These are phyloP conservation scores for Fusarium decemcellulare DNA, from an alignment of 2,329 filamentous ascomycete genomes.

Conservation along the genomic window DNA sequence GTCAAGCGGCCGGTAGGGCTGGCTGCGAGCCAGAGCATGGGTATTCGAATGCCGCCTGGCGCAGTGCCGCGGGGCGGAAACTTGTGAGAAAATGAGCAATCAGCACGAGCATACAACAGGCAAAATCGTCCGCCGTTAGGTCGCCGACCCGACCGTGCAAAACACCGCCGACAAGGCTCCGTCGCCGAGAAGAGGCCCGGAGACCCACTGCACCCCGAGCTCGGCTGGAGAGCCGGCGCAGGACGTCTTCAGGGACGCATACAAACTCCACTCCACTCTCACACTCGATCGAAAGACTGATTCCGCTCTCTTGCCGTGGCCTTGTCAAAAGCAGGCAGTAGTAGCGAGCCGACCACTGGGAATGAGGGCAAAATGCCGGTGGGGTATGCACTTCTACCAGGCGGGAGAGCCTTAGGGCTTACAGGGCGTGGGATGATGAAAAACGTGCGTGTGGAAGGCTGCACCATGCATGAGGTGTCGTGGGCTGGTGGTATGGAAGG, in stretches of 20 bases:
- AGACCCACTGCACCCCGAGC: slow-evolving; percentile 6
- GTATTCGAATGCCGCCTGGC: slow-evolving; percentile 71
- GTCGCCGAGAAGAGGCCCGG: slow-evolving; percentile 20
- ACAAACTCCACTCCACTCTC: slow-evolving; percentile 5
- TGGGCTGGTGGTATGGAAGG: slow-evolving; percentile 3
- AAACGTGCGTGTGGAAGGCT: slow-evolving; percentile 14
- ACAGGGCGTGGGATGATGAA: slow-evolving; percentile 37
- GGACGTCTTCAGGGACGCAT: not conserved
- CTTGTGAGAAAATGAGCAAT: slow-evolving; percentile 42
- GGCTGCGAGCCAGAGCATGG: slow-evolving; percentile 51
- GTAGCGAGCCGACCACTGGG: slow-evolving; percentile 22
- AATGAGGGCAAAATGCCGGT: slow-evolving; percentile 16
- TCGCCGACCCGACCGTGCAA: slow-evolving; percentile 22
- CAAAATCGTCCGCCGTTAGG: slow-evolving; percentile 2
- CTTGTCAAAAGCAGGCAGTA: slow-evolving; percentile 4
- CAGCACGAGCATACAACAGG: slow-evolving; percentile 2
- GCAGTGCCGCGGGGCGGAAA: slow-evolving; percentile 51
- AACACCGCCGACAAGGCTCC: slow-evolving; percentile 6
- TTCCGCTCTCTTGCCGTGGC: slow-evolving; percentile 13
- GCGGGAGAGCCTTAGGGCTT: slow-evolving; percentile 43
- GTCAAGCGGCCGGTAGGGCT: slow-evolving; percentile 43
- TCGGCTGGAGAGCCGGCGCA: slow-evolving; percentile 10
- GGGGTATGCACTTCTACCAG: slow-evolving; percentile 27
- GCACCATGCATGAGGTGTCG: slow-evolving; percentile 23
- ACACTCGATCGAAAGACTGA: not conserved